These are phyloP conservation scores for Bruguiera hainesii DNA, from an alignment of 441 rosid genomes.

Conservation along the genomic window DNA sequence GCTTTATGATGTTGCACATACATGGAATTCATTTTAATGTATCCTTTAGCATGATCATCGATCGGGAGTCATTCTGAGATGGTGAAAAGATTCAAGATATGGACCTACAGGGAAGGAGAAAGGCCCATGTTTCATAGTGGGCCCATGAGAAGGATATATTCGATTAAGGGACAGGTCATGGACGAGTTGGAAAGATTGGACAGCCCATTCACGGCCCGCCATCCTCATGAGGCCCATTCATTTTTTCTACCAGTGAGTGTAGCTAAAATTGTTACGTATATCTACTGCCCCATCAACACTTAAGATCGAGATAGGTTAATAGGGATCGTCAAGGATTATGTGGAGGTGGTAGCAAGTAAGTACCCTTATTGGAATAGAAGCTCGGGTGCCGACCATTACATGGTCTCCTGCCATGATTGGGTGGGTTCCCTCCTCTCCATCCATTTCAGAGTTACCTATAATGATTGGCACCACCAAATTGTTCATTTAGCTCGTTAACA, in stretches of 20 bases:
- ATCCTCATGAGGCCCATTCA: conserved; percentile 52
- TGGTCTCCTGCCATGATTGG: conserved; percentile 59
- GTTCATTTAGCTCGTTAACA: too few species aligned
- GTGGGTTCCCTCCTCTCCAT: conserved; percentile 18
- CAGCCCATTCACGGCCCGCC: conserved; percentile 38
- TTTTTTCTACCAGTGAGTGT: conserved; percentile 61
- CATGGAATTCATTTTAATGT: too few species aligned
- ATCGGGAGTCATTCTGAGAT: conserved; percentile 57
- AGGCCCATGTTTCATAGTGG: conserved; percentile 53
- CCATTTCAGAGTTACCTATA: neutral
- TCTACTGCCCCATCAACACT: conserved; percentile 46
- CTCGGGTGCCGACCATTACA: conserved; percentile 47
- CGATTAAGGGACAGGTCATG: conserved; percentile 71
- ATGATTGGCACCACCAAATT: too few species aligned
- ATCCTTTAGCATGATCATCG: too few species aligned
- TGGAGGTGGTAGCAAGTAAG: conserved; percentile 32
- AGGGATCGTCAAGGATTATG: conserved; percentile 39
- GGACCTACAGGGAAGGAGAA: conserved; percentile 61
- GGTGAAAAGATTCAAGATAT: conserved; percentile 56
- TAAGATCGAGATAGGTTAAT: conserved; percentile 30
- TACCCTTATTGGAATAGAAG: conserved; percentile 42
- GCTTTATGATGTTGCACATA: too few species aligned
- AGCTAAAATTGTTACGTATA: conserved; percentile 33
- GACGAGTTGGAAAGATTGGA: conserved; percentile 45
- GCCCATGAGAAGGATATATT: conserved; percentile 43